A percentile compares a stretch with the other conserved stretches of the same genome.
phyloP scores from a whole-genome alignment of 1,284 basidiomycete genomes.

The Trametes hirsuta region DNA sequence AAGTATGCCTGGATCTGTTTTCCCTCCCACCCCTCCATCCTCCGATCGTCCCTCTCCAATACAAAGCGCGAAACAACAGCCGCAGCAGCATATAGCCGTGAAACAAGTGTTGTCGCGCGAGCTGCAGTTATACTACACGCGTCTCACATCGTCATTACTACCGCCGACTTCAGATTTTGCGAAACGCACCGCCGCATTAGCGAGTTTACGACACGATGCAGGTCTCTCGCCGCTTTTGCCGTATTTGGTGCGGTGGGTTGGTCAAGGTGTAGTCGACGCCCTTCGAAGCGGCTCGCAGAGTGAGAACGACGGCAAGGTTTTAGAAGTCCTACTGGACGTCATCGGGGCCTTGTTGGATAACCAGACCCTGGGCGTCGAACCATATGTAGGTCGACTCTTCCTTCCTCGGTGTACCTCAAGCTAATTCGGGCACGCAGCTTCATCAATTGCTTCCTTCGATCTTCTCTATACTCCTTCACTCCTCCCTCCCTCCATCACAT shows the following conservation, averaged over 20 bases:
- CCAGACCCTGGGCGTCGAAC: slow-evolving; percentile 90
- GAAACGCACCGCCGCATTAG: slow-evolving; percentile 86
- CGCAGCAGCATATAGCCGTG: slow-evolving; percentile 69
- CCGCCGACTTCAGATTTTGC: slow-evolving; percentile 60
- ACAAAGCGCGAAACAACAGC: slow-evolving; percentile 45
- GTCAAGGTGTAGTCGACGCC: slow-evolving; percentile 80
- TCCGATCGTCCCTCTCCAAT: slow-evolving; percentile 34
- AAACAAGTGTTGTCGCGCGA: slow-evolving; percentile 95
- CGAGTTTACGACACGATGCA: slow-evolving; percentile 87
- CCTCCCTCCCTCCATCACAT: slow-evolving; percentile 68
- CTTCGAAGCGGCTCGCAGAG: slow-evolving; percentile 61
- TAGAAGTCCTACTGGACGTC: slow-evolving; percentile 83
- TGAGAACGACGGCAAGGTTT: slow-evolving; percentile 64
- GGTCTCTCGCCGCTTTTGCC: slow-evolving; percentile 94
- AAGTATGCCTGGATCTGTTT: slow-evolving; percentile 32
- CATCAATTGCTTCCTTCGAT: slow-evolving; percentile 96
- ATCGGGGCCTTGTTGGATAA: slow-evolving; percentile 85
- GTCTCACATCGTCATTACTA: slow-evolving; percentile 86
- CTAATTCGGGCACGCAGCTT: slow-evolving; percentile 52
- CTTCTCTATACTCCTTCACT: slow-evolving; percentile 88
- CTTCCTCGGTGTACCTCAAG: neutral
- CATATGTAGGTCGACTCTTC: slow-evolving; percentile 73
- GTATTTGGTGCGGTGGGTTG: slow-evolving; percentile 94
- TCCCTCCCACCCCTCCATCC: slow-evolving; percentile 36
- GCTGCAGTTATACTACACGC: slow-evolving; percentile 93